Evolutionary conservation across 169 alveolate genomes (phyloP).

Genomic region (Cryptosporidium canis): DNA sequence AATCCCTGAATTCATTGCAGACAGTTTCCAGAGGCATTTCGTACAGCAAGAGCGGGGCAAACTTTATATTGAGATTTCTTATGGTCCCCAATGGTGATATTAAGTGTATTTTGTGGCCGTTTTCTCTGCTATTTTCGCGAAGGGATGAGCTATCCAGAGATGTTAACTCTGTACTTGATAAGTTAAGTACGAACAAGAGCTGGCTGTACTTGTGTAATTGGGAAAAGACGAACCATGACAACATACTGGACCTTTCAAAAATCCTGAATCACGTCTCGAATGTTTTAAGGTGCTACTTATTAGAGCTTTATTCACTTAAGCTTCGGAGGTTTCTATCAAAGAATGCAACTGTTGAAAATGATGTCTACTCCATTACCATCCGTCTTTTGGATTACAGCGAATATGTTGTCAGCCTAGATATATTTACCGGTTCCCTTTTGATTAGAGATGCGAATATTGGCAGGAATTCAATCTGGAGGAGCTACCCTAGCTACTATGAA

Average conservation of each 20-base stretch:
- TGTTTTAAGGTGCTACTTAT: slow-evolving; percentile 17
- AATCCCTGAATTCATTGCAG: not conserved
- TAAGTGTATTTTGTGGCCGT: slow-evolving; percentile 60
- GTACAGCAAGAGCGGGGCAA: not conserved
- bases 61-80: slow-evolving; percentile 56
- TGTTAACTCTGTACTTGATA: slow-evolving; percentile 1
- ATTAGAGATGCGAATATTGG: slow-evolving; percentile 1
- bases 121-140: not conserved
- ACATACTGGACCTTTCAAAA: slow-evolving; percentile 32
- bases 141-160: not conserved
- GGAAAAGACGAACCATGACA: slow-evolving; percentile 1
- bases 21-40: not conserved
- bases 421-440: slow-evolving; percentile 38
- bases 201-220: slow-evolving; percentile 54
- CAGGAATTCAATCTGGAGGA: slow-evolving; percentile 38
- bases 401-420: slow-evolving; percentile 27
- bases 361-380: not conserved
- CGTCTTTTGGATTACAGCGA: slow-evolving; percentile 6
- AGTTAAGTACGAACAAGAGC: not conserved
- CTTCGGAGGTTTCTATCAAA: not conserved
- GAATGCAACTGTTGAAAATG: not conserved
- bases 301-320: slow-evolving; percentile 23
- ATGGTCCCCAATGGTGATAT: slow-evolving; percentile 66
- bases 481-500: slow-evolving; percentile 30
- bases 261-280: slow-evolving; percentile 44